phyloP scores from a whole-genome alignment of 2,329 filamentous ascomycete genomes.

The Trichoderma atrobrunneum region DNA sequence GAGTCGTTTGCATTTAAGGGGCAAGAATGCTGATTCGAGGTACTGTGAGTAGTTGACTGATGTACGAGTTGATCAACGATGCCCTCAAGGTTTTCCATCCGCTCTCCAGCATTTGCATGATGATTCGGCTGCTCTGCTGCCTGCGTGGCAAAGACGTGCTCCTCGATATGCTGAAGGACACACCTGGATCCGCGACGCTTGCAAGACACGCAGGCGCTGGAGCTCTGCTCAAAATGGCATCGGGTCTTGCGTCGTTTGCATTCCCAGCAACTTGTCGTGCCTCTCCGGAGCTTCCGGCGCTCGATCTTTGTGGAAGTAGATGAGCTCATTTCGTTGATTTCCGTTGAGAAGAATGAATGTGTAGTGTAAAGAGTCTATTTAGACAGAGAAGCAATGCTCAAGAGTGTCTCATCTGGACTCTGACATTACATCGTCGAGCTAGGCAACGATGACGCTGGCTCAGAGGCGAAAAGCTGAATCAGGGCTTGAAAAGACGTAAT shows the following conservation, averaged over 20 bases:
- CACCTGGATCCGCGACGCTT: not conserved
- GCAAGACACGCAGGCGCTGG: not conserved
- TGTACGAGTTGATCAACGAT: not conserved
- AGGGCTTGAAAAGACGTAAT: not conserved
- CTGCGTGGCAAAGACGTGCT: not conserved
- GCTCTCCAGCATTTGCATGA: not conserved
- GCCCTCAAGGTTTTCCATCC: not conserved
- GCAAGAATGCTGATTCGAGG: not conserved
- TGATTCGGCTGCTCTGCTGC: not conserved
- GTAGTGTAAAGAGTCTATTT: no score
- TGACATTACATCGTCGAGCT: not conserved
- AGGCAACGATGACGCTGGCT: not conserved
- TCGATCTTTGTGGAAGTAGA: not conserved
- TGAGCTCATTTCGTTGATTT: not conserved
- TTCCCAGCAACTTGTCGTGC: conserved; percentile 12
- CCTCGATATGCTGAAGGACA: not conserved
- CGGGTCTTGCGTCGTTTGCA: conserved; percentile 2
- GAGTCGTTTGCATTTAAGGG: not conserved
- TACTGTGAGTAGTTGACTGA: not conserved
- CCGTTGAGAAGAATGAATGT: not conserved
- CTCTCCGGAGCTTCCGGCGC: conserved; percentile 3
- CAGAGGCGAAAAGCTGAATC: not conserved
- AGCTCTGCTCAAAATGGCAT: not conserved
- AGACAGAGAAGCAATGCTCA: not conserved
- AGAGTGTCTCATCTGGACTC: not conserved